phyloP scores from a whole-genome alignment of 108 stramenopile species.

The Skeletonema grethae region DNA sequence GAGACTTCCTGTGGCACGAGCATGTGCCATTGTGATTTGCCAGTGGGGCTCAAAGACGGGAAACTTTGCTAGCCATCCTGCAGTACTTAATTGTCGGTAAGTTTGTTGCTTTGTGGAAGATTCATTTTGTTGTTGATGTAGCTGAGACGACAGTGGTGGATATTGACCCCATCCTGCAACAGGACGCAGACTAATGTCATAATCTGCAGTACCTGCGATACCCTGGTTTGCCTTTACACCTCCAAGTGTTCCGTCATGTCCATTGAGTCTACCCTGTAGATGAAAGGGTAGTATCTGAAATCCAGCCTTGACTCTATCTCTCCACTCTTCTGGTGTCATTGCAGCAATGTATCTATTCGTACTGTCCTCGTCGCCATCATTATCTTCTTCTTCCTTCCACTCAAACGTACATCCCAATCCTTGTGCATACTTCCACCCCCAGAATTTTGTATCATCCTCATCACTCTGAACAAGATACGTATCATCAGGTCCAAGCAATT shows the following conservation, averaged over 20 bases:
- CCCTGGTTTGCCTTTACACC: slow-evolving; percentile 62
- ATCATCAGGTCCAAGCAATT: slow-evolving; percentile 82
- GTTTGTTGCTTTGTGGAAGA: background rate
- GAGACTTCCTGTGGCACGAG: slow-evolving; percentile 67
- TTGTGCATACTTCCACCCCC: slow-evolving; percentile 71
- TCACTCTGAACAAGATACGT: slow-evolving; percentile 79
- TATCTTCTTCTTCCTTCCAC: slow-evolving; percentile 27
- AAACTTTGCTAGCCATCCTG: slow-evolving; percentile 77
- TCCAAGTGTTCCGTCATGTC: slow-evolving; percentile 73
- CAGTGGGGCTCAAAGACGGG: slow-evolving; percentile 90
- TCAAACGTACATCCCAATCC: slow-evolving; percentile 80
- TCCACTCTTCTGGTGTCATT: slow-evolving; percentile 58
- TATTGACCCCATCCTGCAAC: slow-evolving; percentile 70
- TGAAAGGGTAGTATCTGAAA: slow-evolving; percentile 78
- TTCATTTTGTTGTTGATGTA: background rate
- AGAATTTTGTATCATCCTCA: slow-evolving; percentile 76
- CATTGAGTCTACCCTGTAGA: slow-evolving; percentile 62
- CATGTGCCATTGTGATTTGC: slow-evolving; percentile 88
- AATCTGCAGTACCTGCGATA: slow-evolving; percentile 51
- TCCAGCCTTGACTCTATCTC: slow-evolving; percentile 59
- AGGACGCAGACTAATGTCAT: slow-evolving; percentile 68
- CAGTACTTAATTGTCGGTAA: slow-evolving; percentile 72
- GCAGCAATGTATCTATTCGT: slow-evolving; percentile 26
- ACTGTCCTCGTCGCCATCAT: background rate
- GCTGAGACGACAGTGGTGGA: slow-evolving; percentile 30